Conservation (phyloP, 306 rosid species). For the Vigna nakashimae region DNA sequence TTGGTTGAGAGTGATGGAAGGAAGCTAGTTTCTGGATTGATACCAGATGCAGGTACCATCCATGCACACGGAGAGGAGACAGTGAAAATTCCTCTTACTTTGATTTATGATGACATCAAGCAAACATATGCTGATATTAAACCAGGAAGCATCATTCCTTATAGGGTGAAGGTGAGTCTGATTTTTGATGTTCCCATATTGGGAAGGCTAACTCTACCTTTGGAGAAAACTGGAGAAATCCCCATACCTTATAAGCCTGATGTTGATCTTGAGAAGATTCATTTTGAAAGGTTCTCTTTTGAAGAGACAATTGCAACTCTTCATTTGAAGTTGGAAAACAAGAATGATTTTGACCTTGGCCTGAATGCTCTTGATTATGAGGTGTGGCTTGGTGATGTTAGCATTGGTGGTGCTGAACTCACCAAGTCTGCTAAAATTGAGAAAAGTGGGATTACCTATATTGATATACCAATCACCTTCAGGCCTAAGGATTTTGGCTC, state of each 20-base stretch:
- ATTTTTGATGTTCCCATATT: conserved; percentile 87
- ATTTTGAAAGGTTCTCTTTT: conserved; percentile 73
- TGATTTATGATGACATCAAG: conserved; percentile 88
- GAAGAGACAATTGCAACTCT: conserved; percentile 90
- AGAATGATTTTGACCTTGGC: conserved; percentile 88
- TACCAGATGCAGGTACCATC: conserved; percentile 95
- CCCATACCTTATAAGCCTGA: conserved; percentile 98
- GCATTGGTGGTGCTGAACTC: conserved; percentile 82
- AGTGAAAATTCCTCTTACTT: conserved; percentile 71
- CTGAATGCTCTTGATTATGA: conserved; percentile 80
- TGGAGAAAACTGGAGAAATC: conserved; percentile 93
- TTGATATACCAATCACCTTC: conserved; percentile 84
- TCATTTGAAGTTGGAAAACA: conserved; percentile 90
- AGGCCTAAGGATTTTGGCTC: conserved; percentile 95
- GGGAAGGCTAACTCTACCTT: conserved; percentile 84
- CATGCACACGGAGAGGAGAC: conserved; percentile 87
- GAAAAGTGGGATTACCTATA: conserved; percentile 62
- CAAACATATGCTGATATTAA: conserved; percentile 68
- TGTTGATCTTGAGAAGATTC: conserved; percentile 82
- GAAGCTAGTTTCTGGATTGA: conserved; percentile 86
- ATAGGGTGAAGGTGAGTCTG: conserved; percentile 79
- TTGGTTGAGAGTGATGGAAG: conserved; percentile 90
- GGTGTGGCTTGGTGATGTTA: conserved; percentile 81
- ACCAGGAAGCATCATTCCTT: conserved; percentile 90
- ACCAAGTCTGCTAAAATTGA: conserved; percentile 68